Evolutionary conservation across 306 rosid species (phyloP).

Genomic region (Cajanus cajan): DNA sequence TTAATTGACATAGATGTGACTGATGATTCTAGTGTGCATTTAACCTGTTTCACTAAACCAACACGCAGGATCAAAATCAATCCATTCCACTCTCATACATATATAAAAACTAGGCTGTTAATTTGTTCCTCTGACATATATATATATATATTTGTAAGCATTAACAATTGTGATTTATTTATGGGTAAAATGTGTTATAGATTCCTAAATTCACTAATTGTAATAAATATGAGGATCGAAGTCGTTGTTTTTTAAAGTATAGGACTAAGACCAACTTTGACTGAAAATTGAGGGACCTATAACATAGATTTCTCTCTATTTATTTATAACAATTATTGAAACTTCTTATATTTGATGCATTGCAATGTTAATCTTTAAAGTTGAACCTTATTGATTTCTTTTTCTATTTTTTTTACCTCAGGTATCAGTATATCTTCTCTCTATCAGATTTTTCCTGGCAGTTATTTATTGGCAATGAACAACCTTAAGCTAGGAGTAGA

Average conservation of each 20-base stretch:
- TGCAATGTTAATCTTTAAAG: not conserved
- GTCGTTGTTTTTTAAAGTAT: no score
- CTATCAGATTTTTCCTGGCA: constrained; percentile 6
- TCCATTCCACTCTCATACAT: not conserved
- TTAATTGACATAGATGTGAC: not conserved
- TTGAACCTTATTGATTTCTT: not conserved
- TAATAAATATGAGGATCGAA: no score
- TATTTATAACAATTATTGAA: not conserved
- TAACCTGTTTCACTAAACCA: not conserved
- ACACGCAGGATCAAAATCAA: not conserved
- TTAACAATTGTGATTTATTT: not conserved
- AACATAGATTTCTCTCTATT: not conserved
- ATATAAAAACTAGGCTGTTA: not conserved
- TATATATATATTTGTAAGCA: not conserved
- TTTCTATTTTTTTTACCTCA: constrained; percentile 19
- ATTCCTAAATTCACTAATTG: no score
- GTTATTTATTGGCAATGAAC: constrained; percentile 48
- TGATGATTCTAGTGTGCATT: no score
- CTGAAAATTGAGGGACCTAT: no score
- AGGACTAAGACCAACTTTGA: no score
- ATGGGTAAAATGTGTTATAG: no score
- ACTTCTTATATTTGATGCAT: not conserved
- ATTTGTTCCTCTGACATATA: not conserved
- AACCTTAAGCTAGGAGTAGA: constrained; percentile 78
- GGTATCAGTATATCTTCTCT: constrained; percentile 27